Percentiles rank a stretch among this genome's conserved stretches.
Conservation (phyloP, 441 rosid species). For the Aquilaria agallochum region DNA sequence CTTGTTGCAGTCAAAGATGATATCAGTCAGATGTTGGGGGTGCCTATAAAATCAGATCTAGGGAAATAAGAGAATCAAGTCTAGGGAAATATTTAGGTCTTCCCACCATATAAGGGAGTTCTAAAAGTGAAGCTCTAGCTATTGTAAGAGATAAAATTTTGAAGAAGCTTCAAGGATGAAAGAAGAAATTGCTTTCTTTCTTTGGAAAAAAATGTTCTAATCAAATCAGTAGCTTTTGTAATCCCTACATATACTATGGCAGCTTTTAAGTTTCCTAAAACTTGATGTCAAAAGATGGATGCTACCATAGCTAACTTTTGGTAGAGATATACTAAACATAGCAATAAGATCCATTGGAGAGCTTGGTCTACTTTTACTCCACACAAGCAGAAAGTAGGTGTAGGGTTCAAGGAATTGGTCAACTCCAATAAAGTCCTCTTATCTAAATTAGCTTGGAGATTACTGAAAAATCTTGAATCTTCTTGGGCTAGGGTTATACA, state of each 20-base stretch:
- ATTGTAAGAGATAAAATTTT: too few relatives aligned
- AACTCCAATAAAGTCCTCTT: not conserved
- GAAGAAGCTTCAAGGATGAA: not conserved
- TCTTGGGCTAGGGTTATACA: not conserved
- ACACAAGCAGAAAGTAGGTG: not conserved
- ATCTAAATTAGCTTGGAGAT: not conserved
- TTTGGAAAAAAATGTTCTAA: not conserved
- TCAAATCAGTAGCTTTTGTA: not conserved
- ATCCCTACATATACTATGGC: not conserved
- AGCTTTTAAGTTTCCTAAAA: not conserved
- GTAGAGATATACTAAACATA: not conserved
- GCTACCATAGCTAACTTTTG: not conserved
- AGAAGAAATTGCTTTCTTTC: not conserved
- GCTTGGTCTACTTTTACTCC: not conserved
- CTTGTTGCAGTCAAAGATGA: too few relatives aligned
- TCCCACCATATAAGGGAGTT: too few relatives aligned
- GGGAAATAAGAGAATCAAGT: too few relatives aligned
- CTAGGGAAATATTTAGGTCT: too few relatives aligned
- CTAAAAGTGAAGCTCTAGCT: too few relatives aligned
- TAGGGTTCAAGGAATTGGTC: not conserved
- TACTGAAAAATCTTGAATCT: not conserved
- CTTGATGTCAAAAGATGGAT: not conserved
- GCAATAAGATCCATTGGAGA: not conserved
- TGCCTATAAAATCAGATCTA: too few relatives aligned
- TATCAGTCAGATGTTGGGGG: too few relatives aligned